These are phyloP conservation scores for Brettanomyces anomalus DNA, from an alignment of 805 yeast species.

Conservation along the genomic window DNA sequence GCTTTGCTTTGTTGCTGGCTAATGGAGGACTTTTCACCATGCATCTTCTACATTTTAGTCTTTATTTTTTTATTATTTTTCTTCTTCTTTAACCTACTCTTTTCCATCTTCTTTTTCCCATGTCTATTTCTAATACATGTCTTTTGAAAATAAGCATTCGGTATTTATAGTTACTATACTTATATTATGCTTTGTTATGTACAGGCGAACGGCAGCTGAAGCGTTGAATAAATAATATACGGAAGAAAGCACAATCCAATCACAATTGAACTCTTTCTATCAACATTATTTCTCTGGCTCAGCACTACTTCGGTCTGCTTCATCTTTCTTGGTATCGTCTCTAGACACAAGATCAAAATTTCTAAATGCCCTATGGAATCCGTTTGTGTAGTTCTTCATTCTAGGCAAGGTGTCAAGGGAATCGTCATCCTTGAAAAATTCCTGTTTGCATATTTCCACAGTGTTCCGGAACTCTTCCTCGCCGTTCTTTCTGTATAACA, in stretches of 20 bases:
- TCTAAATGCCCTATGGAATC: constrained; percentile 22
- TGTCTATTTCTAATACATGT: too few species aligned
- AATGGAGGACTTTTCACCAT: too few species aligned
- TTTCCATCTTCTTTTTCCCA: too few species aligned
- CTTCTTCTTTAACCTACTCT: too few species aligned
- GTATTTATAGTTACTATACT: too few species aligned
- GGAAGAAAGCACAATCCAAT: too few species aligned
- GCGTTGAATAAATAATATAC: too few species aligned
- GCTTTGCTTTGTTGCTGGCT: constrained; percentile 1
- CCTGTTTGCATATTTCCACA: constrained; percentile 47
- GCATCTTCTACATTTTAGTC: too few species aligned
- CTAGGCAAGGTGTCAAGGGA: constrained; percentile 20
- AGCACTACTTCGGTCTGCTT: not conserved
- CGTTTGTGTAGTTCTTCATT: constrained; percentile 20
- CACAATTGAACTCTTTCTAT: not conserved
- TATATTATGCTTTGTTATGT: too few species aligned
- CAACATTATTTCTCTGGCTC: not conserved
- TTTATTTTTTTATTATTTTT: too few species aligned
- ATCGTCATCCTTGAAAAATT: constrained; percentile 29
- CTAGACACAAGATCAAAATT: constrained; percentile 27
- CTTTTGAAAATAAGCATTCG: too few species aligned
- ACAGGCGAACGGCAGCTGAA: too few species aligned
- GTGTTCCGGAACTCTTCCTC: constrained; percentile 44
- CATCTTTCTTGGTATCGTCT: constrained; percentile 4
- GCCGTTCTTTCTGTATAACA: constrained; percentile 39